Base-by-base conservation (phyloP, 768 basidiomycete genomes). In the Mycena haematopus region DNA sequence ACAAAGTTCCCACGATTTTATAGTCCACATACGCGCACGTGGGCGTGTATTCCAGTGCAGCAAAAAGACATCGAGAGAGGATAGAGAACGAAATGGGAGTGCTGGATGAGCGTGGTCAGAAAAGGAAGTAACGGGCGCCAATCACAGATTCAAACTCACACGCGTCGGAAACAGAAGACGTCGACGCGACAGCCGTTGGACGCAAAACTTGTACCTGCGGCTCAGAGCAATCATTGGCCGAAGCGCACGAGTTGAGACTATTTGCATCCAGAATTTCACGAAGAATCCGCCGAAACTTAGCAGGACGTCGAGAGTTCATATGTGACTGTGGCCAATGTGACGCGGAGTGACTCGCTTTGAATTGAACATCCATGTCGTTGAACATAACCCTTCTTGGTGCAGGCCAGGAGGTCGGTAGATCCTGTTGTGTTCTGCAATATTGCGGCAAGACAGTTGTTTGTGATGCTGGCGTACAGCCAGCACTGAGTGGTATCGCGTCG, bases 361-460 rank as follows among this genome's bases (percentile, higher is more conserved):
- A n/a, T n/a, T n/a, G n/a, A n/a, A n/a, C n/a, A n/a, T n/a, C 42
- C 42, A 42, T 42, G 42, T 42, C 86, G 22, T 73, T 95, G 70
- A 92, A 90, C 68, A 88, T 98, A 38, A 96, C 93, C 5, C 85
- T 97, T 68, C 86, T 98, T 10, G 96, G 96, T 60, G 95, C 97
- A 22, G 96, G 96, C 17, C 96, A 98, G 75, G 97, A 99, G 77
- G 97, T 99, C 52, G 97, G 97, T 6, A 80, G 96, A 63, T 96
- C 94, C 0, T 99, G 97, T 75, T 98, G 96, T 76, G 95, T 99
- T 36, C 83, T 99, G 67, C 91, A 96, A 74, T 96, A 99, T 73
- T 84, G 95, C 59, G 95, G 96, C 33, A 89, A 87, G 70, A 98
- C 94, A 1, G 89, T 99, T 58, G 96, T 99, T 10, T 96, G 96